A percentile compares a stretch with the other conserved stretches of the same genome.
Evolutionary conservation across 2,329 filamentous ascomycete genomes (phyloP).

Genomic region (Teratosphaeria pseudoeucalypti): DNA sequence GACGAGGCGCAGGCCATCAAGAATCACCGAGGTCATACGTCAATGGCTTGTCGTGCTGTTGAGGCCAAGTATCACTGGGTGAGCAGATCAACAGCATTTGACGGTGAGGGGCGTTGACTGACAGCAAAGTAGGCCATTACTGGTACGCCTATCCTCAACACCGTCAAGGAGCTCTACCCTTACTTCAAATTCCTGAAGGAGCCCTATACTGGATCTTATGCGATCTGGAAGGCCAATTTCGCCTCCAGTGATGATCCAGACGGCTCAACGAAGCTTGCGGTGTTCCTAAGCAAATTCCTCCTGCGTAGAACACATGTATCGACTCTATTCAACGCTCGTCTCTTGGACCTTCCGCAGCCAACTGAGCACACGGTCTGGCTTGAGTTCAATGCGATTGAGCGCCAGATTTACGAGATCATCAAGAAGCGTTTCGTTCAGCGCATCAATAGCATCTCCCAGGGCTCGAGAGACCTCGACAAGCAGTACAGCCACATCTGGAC

Average conservation of each 20-base stretch:
- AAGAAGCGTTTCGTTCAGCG: constrained; percentile 29
- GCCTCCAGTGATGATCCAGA: constrained; percentile 19
- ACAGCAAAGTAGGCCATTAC: constrained; percentile 54
- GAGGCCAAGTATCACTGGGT: constrained; percentile 30
- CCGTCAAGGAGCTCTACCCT: constrained; percentile 14
- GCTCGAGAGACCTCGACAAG: constrained; percentile 15
- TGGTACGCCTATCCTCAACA: constrained; percentile 32
- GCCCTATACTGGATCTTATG: constrained; percentile 30
- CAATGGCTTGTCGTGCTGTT: constrained; percentile 35
- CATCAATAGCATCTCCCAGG: constrained; percentile 29
- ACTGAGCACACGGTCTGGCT: constrained; percentile 33
- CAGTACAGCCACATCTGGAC: constrained; percentile 33
- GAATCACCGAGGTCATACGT: constrained; percentile 36
- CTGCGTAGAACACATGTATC: constrained; percentile 37
- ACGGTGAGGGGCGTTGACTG: constrained; percentile 87
- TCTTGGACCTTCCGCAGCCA: constrained; percentile 45
- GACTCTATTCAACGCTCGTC: constrained; percentile 41
- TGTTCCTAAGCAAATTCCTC: constrained; percentile 38
- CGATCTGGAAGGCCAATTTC: constrained; percentile 37
- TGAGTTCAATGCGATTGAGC: constrained; percentile 43
- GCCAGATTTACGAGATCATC: constrained; percentile 45
- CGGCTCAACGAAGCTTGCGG: constrained; percentile 27
- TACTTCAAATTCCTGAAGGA: constrained; percentile 38
- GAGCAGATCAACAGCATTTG: constrained; percentile 37
- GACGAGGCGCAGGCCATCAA: constrained; percentile 98